A percentile compares a stretch with the other conserved stretches of the same genome.
Evolutionary conservation across 1,284 basidiomycete species (phyloP).

Genomic region (Cryptococcus sp.): DNA sequence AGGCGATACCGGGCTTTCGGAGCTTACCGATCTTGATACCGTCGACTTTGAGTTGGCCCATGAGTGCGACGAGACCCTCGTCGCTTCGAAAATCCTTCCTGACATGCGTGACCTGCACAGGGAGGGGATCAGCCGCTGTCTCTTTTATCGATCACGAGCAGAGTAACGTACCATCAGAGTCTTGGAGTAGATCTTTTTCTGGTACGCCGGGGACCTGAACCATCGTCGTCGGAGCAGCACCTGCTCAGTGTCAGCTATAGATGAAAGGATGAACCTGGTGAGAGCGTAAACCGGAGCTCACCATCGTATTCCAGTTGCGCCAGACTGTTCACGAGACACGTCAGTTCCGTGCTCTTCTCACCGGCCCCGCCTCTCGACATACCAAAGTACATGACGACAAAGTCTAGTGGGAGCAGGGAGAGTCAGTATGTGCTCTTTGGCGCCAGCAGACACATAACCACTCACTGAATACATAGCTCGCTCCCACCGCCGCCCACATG

Average conservation of each 20-base stretch:
- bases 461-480: conserved; percentile 67
- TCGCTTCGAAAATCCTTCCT: conserved; percentile 72
- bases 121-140: not conserved
- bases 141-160: not conserved
- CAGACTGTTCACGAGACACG: conserved; percentile 55
- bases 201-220: conserved; percentile 49
- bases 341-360: conserved; percentile 9
- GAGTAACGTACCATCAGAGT: conserved; percentile 41
- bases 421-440: not conserved
- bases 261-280: not conserved
- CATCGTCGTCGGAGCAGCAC: conserved; percentile 41
- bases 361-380: not conserved
- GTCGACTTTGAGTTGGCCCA: conserved; percentile 61
- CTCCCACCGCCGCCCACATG: conserved; percentile 71
- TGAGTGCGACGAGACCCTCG: conserved; percentile 67
- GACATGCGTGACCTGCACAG: conserved; percentile 58
- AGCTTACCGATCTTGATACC: conserved; percentile 50
- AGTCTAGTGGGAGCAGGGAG: conserved; percentile 21
- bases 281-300: conserved; percentile 42
- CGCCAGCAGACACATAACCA: conserved; percentile 9
- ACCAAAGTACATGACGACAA: conserved; percentile 42
- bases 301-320: conserved; percentile 70
- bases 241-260: conserved; percentile 1
- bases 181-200: conserved; percentile 48
- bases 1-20: not conserved